phyloP scores from a whole-genome alignment of 169 alveolate species.

The Plasmodium inui region DNA sequence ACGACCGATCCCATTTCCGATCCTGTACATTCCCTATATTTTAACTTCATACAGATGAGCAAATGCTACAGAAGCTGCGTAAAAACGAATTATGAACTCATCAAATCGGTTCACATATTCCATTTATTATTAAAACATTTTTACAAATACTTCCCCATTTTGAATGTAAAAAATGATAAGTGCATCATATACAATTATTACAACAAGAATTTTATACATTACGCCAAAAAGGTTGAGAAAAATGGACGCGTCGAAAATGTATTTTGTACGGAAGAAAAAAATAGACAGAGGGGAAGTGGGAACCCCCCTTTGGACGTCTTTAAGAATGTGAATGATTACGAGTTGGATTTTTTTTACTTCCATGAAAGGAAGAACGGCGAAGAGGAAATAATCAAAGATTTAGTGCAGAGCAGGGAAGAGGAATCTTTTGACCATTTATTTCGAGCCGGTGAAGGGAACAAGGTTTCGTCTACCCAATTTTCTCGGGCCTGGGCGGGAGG shows the following conservation, averaged over 20 bases:
- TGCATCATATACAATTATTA: constrained; percentile 57
- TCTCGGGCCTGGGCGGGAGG: not conserved
- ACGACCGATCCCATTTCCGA: not conserved
- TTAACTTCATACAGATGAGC: constrained; percentile 23
- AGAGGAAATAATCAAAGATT: constrained; percentile 17
- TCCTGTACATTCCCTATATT: constrained; percentile 18
- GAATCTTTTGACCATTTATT: constrained; percentile 37
- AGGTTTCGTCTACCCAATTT: not conserved
- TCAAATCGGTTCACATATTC: constrained; percentile 35
- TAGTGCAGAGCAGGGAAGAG: constrained; percentile 17
- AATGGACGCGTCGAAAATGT: not conserved
- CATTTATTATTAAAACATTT: constrained; percentile 67
- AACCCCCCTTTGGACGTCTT: constrained; percentile 25
- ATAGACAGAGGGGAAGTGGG: not conserved
- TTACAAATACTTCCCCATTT: constrained; percentile 55
- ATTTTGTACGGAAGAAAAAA: not conserved
- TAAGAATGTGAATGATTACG: constrained; percentile 64
- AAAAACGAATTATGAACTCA: constrained; percentile 55
- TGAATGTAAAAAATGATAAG: constrained; percentile 29
- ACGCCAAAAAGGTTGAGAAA: not conserved
- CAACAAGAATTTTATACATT: constrained; percentile 26
- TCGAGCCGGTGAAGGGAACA: not conserved
- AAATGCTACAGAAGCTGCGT: constrained; percentile 53
- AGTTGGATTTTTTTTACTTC: constrained; percentile 62
- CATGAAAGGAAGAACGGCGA: constrained; percentile 30